Percentiles rank a stretch among this genome's conserved stretches.
Evolutionary conservation across 139 green algal species (phyloP).

Genomic region (Tetradesmus obliquus): DNA sequence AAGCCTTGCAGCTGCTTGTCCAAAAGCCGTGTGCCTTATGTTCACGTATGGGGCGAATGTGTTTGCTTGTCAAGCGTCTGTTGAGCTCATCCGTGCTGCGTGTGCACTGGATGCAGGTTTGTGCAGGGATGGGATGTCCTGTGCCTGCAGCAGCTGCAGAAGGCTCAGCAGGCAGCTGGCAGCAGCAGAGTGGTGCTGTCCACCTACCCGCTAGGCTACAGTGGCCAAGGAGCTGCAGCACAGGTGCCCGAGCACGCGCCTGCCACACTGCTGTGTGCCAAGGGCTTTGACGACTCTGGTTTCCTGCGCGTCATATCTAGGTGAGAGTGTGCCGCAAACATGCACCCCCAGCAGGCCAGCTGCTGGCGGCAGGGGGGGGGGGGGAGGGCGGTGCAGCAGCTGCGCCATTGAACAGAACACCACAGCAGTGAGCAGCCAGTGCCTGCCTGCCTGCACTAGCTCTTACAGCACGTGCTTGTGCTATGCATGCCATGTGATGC

Average conservation of each 20-base stretch:
- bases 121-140: conserved; percentile 59
- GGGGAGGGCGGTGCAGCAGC: background rate
- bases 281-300: conserved; percentile 59
- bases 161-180: conserved; percentile 47
- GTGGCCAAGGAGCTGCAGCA: conserved; percentile 58
- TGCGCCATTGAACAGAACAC: background rate
- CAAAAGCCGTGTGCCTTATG: too few species aligned
- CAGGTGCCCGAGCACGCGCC: conserved; percentile 48
- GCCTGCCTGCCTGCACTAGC: background rate
- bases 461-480: background rate
- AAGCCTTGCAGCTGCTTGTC: too few species aligned
- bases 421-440: too few species aligned
- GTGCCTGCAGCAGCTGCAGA: conserved; percentile 56
- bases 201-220: conserved; percentile 77
- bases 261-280: conserved; percentile 70
- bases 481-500: background rate
- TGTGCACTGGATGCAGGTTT: conserved; percentile 51
- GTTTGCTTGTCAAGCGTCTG: too few species aligned
- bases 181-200: conserved; percentile 66
- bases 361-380: background rate
- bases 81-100: background rate
- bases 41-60: too few species aligned
- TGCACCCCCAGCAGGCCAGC: background rate
- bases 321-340: background rate
- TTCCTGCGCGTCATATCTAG: conserved; percentile 48